These are phyloP conservation scores for Neodidymelliopsis sp. DNA, from an alignment of 2,329 filamentous ascomycete genomes.

Conservation along the genomic window DNA sequence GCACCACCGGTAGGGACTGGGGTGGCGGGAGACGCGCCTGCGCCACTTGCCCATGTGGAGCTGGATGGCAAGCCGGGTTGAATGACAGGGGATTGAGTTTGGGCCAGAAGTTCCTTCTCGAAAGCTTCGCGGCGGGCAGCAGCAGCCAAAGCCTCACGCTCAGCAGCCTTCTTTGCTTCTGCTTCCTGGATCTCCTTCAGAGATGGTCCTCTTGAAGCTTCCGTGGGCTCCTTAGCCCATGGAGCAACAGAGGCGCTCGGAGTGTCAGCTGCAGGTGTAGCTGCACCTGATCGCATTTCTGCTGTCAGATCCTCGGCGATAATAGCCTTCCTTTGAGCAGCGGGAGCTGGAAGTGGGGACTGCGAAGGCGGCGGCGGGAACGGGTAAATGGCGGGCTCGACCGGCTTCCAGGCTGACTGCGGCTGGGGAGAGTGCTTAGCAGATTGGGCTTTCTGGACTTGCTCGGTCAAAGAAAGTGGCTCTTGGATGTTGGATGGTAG, in stretches of 20 bases:
- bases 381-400: slow-evolving; percentile 77
- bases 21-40: slow-evolving; percentile 70
- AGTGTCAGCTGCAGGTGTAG: slow-evolving; percentile 73
- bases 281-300: slow-evolving; percentile 75
- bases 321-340: slow-evolving; percentile 85
- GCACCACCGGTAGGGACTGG: slow-evolving; percentile 55
- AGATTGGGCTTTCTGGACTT: slow-evolving; percentile 78
- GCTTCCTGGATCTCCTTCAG: slow-evolving; percentile 96
- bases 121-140: slow-evolving; percentile 78
- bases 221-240: slow-evolving; percentile 86
- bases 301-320: slow-evolving; percentile 76
- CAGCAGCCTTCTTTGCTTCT: slow-evolving; percentile 90
- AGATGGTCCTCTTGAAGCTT: slow-evolving; percentile 82
- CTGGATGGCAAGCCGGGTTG: slow-evolving; percentile 83
- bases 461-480: slow-evolving; percentile 77
- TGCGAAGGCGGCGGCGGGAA: slow-evolving; percentile 76
- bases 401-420: slow-evolving; percentile 66
- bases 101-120: slow-evolving; percentile 77
- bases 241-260: slow-evolving; percentile 80
- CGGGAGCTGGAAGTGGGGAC: slow-evolving; percentile 86
- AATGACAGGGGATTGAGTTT: slow-evolving; percentile 66
- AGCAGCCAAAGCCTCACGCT: slow-evolving; percentile 81
- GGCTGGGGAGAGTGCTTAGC: slow-evolving; percentile 64
- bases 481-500: slow-evolving; percentile 51
- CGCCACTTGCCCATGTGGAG: slow-evolving; percentile 82